Base-by-base conservation (phyloP, 306 rosid genomes). In the Trifolium dubium region DNA sequence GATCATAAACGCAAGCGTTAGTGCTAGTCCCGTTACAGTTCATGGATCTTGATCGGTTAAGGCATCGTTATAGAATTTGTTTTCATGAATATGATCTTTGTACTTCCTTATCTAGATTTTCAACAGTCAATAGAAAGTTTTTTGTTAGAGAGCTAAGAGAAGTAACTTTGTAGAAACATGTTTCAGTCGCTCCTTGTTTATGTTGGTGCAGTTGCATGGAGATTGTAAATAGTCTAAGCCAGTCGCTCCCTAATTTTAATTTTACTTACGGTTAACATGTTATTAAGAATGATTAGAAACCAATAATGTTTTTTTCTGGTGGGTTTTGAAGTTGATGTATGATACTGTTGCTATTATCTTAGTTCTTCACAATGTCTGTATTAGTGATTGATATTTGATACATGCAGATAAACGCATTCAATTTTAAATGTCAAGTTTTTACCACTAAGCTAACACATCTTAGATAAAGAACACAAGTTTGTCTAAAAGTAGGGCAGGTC, bases 1-100 rank as follows among this genome's bases (percentile, higher is more conserved):
- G 77, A 81, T 43, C 78, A 29, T 64, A 74, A 81, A 15, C 44
- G 84, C 81, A 70, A 71, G 67, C 84, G 72, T 71, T 88, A 84
- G 69, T 56, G 8, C 8, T 65, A 14, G 30, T 29, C 17, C 41
- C 49, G 69, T 49, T 71, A 67, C 40, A 15, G 59, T 47, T 79
- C 74, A 15, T 37, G 23, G 50, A 51, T 41, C 50, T 66, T 67
- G 67, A 76, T 66, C 37, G 6, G 3, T 56, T 66, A 54, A 54
- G 35, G 35, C 73, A 32, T 64, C 54, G 50, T 54, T 61, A 11
- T 44, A 32, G 30, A 37, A 19, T 46, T 7, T 28, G 56, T 66
- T 82, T 72, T 78, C 40, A 5, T 72, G 30, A 72, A 50, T 53
- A 14, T 49, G 50, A 55, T 31, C 34, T 44, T 55, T 47, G 29